Percentiles rank a stretch among this genome's conserved stretches.
Evolutionary conservation across 495 filamentous ascomycete species (phyloP).

Genomic region (Xylaria venustula): DNA sequence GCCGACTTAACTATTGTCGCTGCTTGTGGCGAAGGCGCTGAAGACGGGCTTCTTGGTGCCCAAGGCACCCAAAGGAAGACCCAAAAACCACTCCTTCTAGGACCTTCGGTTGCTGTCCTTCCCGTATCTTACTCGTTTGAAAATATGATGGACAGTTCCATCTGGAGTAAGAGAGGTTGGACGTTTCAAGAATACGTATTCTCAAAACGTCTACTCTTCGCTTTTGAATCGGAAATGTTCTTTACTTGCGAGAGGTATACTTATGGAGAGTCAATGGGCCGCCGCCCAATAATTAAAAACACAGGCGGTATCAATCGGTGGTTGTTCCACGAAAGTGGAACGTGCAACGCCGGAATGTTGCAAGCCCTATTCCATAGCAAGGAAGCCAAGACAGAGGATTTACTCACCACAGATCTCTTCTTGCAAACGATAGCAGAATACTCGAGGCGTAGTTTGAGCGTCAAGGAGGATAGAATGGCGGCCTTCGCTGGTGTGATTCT

Average conservation of each 20-base stretch:
- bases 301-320: background rate
- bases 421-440: background rate
- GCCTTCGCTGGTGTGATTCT: constrained; percentile 1
- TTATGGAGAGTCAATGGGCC: background rate
- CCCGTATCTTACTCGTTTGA: background rate
- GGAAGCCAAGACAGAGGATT: background rate
- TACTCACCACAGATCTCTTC: background rate
- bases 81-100: background rate
- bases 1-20: constrained; percentile 6
- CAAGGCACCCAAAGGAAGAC: background rate
- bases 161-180: constrained; percentile 2
- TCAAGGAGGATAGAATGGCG: background rate
- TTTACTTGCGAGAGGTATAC: background rate
- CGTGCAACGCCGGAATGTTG: too few relatives aligned
- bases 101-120: background rate
- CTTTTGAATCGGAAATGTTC: background rate
- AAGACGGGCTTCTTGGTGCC: background rate
- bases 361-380: background rate
- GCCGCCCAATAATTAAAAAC: background rate
- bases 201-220: background rate
- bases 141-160: background rate
- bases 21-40: background rate
- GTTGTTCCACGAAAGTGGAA: too few relatives aligned
- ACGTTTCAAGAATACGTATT: constrained; percentile 6
- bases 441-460: background rate